Evolutionary conservation across 306 rosid genomes (phyloP).

Genomic region (Psophocarpus tetragonolobus): DNA sequence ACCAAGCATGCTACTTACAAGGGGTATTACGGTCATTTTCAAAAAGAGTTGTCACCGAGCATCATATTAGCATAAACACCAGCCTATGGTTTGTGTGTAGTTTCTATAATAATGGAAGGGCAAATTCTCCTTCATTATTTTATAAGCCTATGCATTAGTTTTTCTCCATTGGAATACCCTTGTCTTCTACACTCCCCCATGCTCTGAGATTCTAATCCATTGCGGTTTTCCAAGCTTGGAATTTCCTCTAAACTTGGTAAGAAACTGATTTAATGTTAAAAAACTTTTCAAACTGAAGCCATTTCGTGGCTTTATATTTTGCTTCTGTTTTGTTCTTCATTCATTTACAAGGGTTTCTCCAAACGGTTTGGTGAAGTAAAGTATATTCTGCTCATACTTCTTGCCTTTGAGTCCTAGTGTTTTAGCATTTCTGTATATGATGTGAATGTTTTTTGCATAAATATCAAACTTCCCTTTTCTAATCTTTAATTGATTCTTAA

Average conservation of each 20-base stretch:
- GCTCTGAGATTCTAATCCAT: constrained; percentile 32
- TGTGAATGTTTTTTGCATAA: constrained; percentile 28
- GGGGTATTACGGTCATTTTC: constrained; percentile 21
- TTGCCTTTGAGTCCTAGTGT: constrained; percentile 27
- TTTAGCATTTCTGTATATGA: constrained; percentile 30
- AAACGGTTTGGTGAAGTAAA: constrained; percentile 28
- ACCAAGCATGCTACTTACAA: constrained; percentile 2
- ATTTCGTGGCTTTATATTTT: neutral
- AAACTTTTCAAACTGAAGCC: constrained; percentile 3
- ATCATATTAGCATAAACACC: neutral
- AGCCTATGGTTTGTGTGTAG: constrained; percentile 47
- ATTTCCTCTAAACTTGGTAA: constrained; percentile 50
- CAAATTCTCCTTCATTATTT: constrained; percentile 21
- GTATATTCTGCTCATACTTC: constrained; percentile 14
- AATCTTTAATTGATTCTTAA: neutral
- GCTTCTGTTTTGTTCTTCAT: neutral
- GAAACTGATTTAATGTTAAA: constrained; percentile 31
- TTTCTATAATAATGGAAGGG: constrained; percentile 42
- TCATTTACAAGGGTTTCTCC: constrained; percentile 13
- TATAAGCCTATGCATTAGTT: constrained; percentile 26
- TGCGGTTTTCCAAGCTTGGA: constrained; percentile 38
- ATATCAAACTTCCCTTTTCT: neutral
- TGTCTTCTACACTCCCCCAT: neutral
- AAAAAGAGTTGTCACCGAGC: constrained; percentile 7
- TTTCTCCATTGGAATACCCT: constrained; percentile 15